Evolutionary conservation across 805 yeast genomes (phyloP).

Genomic region (Cyberlindnera euphorbiae): DNA sequence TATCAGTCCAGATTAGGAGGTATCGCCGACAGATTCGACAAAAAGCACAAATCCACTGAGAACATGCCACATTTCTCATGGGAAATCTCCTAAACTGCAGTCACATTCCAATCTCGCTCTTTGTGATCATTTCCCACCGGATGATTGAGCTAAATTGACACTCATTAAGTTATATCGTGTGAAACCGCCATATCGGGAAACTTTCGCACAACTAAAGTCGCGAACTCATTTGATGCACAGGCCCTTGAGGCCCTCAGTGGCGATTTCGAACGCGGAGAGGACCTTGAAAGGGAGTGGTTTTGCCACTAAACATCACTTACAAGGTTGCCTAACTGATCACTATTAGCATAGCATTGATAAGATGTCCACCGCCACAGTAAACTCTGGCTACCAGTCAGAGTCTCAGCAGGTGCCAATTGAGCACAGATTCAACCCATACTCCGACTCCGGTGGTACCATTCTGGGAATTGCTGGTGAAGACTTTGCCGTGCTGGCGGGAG

Average conservation of each 20-base stretch:
- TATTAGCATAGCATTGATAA: too few relatives aligned
- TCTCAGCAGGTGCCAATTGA: constrained; percentile 64
- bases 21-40: constrained; percentile 1
- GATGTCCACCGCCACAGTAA: constrained; percentile 37
- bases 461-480: constrained; percentile 97
- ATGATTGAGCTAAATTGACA: too few relatives aligned
- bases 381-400: constrained; percentile 64
- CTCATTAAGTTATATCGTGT: too few relatives aligned
- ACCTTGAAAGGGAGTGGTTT: not conserved
- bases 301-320: constrained; percentile 4
- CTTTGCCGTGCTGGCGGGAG: constrained; percentile 95
- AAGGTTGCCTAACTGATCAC: too few relatives aligned
- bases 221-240: not conserved
- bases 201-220: not conserved
- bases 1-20: not conserved
- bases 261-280: not conserved
- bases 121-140: not conserved
- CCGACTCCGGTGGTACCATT: constrained; percentile 96
- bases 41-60: too few relatives aligned
- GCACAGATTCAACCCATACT: constrained; percentile 87
- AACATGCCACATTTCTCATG: not conserved
- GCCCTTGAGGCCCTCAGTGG: not conserved
- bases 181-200: not conserved
- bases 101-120: not conserved
- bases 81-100: not conserved